These are phyloP conservation scores for Fraxinus anomala DNA, from an alignment of 257 asterid genomes.

Conservation along the genomic window DNA sequence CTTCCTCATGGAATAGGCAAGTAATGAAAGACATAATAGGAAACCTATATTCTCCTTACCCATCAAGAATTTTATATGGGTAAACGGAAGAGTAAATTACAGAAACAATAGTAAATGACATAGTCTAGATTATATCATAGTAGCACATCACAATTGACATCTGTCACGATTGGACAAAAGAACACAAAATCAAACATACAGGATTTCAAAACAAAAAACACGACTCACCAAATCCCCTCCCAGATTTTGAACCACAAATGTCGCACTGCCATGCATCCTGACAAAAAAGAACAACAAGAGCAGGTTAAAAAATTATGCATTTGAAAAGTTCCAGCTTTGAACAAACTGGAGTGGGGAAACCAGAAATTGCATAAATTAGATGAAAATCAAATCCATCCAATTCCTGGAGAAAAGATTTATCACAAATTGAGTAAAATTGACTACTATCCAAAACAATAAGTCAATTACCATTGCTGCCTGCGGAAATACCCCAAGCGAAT, in stretches of 20 bases:
- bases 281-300: conserved; percentile 29
- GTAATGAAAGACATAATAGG: not conserved
- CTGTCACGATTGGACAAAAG: conserved; percentile 5
- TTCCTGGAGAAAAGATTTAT: conserved; percentile 7
- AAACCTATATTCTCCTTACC: not conserved
- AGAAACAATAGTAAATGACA: conserved; percentile 10
- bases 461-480: conserved; percentile 87
- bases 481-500: conserved; percentile 91
- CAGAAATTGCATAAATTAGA: conserved; percentile 5
- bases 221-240: conserved; percentile 96
- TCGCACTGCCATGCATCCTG: conserved; percentile 99
- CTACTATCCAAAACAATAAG: conserved; percentile 24
- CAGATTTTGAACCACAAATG: conserved; percentile 93
- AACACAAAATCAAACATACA: conserved; percentile 3
- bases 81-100: not conserved
- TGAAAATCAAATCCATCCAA: not conserved
- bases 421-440: not conserved
- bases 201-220: not conserved
- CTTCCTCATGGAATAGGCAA: conserved; percentile 3
- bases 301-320: conserved; percentile 22
- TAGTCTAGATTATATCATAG: not conserved
- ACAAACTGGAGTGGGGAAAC: not conserved
- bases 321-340: conserved; percentile 9
- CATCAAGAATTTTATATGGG: not conserved
- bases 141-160: conserved; percentile 11